Evolutionary conservation across 768 basidiomycete species (phyloP), one percentile per base, ranked within the genome.

Genomic region (Cubamyces lactineus): DNA sequence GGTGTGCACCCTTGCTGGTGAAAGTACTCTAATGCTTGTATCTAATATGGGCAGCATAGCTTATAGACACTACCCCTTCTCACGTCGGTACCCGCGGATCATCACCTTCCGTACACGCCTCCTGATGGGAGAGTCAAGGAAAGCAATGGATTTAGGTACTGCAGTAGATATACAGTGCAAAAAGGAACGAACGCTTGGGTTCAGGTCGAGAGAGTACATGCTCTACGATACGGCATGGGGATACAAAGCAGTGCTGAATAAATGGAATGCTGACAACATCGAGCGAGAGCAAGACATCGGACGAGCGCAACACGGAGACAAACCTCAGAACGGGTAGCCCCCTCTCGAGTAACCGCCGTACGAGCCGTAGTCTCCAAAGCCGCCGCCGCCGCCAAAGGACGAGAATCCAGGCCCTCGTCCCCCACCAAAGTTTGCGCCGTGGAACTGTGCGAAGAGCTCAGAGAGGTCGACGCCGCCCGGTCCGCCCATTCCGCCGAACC

Each of bases 361-460:
- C 16, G 54, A 55, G 26, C 59, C 59, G 21, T 47, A 64, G 23
- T 64, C 67, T 15, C 66, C 66, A 49, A 59, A 65, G 8, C 61
- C 61, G 46, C 67, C 64, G 4, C 68, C 66, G 5, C 68, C 65
- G 12, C 62, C 64, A 39, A 62, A 64, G 12, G 57, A 56, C 24
- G 63, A 64, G 61, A 65, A 66, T 11, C 63, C 63, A 64, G 53
- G 15, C 73, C 74, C 9, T 74, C 76, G 19, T 69, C 70, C 70
- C 1, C 72, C 71, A 8, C 68, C 65, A 61, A 66, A 66, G 15
- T 67, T 63, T 6, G 76, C 75, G 8, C 84, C 82, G 38, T 82
- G 79, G 71, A 89, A 87, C 63, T 86, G 84, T 1, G 86, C 79
- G 70, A 91, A 88, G 2, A 90, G 66, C 43, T 88, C 82, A 0